Base-by-base conservation (phyloP, 345 rosid species). In the Gossypium australe region DNA sequence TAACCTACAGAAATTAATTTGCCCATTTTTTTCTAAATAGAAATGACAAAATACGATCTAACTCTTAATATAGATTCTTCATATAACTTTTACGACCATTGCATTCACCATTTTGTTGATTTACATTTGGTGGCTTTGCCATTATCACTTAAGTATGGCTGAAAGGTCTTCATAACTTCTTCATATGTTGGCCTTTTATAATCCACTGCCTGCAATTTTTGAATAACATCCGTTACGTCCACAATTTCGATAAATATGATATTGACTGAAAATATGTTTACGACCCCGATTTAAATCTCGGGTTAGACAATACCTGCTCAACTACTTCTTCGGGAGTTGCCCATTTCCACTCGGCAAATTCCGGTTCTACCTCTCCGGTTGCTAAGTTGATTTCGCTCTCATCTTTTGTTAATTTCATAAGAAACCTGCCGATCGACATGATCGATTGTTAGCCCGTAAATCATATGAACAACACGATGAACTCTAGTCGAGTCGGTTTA, bases 301-400 rank as follows among this genome's bases (percentile, higher is more conserved):
- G 4, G 8, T 53, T 11, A 20, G 1, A 8, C 1, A 2, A 24
- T 45, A 60, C 94, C 90, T 88, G 98, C 79, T 90, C 97, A 7
- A 90, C 53, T 61, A 92, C 97, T 85, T 92, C 97, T 75, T 87
- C 94, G 12, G 92, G 91, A 73, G 77, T 87, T 3, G 91, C 85
- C 98, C 98, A 94, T 76, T 92, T 94, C 98, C 98, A 94, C 85
- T 94, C 98, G 2, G 97, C 84, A 79, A 94, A 94, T 85, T 90
- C 98, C 10, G 92, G 86, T 53, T 90, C 98, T 13, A 88, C 89
- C 84, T 86, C 95, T 10, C 88, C 91, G 41, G 77, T 90, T 38
- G 84, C 94, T 76, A 94, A 72, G 85, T 94, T 90, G 83, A 94
- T 86, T 89, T 94, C 94, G 34, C 88, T 86, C 56, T 92, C 94